Evolutionary conservation across 176 grass and related monocot species (phyloP), one percentile per base, ranked within the genome.

Genomic region (Cenchrus fungigraminus): DNA sequence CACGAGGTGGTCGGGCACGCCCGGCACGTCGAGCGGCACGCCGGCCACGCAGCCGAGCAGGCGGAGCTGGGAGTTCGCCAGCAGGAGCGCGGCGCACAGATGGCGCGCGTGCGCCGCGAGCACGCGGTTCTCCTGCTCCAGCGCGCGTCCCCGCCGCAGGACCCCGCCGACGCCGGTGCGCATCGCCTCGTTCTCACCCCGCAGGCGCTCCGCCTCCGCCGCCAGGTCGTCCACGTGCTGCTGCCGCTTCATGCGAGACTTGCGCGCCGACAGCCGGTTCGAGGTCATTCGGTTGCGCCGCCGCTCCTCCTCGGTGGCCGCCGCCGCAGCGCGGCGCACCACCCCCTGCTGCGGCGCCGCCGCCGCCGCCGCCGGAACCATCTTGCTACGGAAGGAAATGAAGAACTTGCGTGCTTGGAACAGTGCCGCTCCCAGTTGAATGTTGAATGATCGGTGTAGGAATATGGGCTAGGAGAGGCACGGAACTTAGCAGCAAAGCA

Each of bases 281-380:
- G 97, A 99, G 45, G 73, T 83, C 97, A 89, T 99, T 44, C 97
- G 91, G 43, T 82, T 96, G 45, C 86, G 83, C 68, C 88, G 92
- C 52, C 88, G 89, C 70, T 99, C 97, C 66, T 96, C 94, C 59
- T 98, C 93, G 4, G 83, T 87, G 67, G 28, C n/a, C 62, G 68
- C 80, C 51, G 83, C 80, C 44, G 80, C 88, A 13, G 28, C 29
- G 60, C 60, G 80, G 67, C 53, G 66, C 12, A 9, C 12, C 37
- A 34, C 51, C 40, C 40, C 50, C 50, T 68, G 47, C 22, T 59
- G 9, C 20, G 12, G 9, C 13, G 85, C 20, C 63, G 56, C 32
- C 31, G 63, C 32, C 31, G 63, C 54, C 63, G 70, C 50, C 32
- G 57, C 46, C 22, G 81, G 72, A 49, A 57, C 69, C 53, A 84